Evolutionary conservation across 179 eudicot genomes (phyloP).

Genomic region (Beta macrorhiza): DNA sequence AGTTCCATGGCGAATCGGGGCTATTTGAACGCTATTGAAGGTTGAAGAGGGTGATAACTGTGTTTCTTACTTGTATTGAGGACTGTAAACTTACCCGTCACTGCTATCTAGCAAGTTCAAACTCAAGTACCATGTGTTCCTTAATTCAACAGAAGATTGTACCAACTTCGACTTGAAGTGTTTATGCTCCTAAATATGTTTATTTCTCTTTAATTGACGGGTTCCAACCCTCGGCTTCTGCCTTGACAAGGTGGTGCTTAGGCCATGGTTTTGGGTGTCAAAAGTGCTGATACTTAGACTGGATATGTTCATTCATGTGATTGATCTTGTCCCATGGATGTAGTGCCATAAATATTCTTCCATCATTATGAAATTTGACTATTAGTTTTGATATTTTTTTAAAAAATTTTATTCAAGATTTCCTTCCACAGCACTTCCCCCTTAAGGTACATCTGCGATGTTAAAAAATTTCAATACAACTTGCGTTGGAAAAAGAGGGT

Average conservation of each 20-base stretch:
- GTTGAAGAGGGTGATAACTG: conserved; percentile 1
- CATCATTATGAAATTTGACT: background rate
- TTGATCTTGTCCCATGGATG: background rate
- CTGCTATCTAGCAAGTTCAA: conserved; percentile 24
- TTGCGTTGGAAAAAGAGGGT: too few relatives aligned
- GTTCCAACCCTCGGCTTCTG: background rate
- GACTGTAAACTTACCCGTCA: conserved; percentile 19
- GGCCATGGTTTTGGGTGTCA: background rate
- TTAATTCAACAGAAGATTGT: conserved; percentile 1
- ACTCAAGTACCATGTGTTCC: conserved; percentile 16
- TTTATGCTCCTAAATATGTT: background rate
- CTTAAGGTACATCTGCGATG: too few relatives aligned
- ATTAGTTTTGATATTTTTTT: background rate
- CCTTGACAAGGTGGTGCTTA: background rate
- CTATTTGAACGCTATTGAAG: background rate
- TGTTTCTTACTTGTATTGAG: conserved; percentile 1
- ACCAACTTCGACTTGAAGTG: background rate
- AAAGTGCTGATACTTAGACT: background rate
- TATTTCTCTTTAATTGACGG: background rate
- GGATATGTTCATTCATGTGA: background rate
- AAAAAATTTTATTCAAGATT: too few relatives aligned
- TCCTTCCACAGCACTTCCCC: too few relatives aligned
- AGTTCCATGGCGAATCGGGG: background rate
- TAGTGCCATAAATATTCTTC: background rate
- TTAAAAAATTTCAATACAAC: too few relatives aligned